Base-by-base conservation (phyloP, 371 early-diverging fungal species). In the Thermomucor indicae-seudaticae region DNA sequence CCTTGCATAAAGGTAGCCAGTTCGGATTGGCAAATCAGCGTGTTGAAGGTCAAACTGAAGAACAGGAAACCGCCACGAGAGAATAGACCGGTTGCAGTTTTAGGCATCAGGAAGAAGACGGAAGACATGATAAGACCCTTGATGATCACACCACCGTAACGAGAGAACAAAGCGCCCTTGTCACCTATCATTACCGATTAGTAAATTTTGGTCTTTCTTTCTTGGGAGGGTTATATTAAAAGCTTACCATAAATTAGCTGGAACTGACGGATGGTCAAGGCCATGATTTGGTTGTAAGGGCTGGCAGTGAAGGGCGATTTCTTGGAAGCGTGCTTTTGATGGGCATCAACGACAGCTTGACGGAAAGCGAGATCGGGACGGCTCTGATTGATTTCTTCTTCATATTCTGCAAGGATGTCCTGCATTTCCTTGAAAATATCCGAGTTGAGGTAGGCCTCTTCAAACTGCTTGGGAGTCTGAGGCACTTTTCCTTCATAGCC, bases 61-160 rank as follows among this genome's bases (percentile, higher is more conserved):
- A 82, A 81, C 6, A 84, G 49, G 20, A 79, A 85, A 31, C 40
- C 86, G 41, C 89, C 86, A 32, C 85, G 79, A 1, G 81, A 78
- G 64, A 86, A 90, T 50, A 80, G 72, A 37, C 88, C 85, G 23
- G 62, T 50, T 4, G 72, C 65, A 35, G 55, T 62, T 2, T 45
- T 40, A 7, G 82, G 82, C 56, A 87, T 57, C 45, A 67, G 49
- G 50, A 75, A 78, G 62, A 84, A 87, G 37, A 81, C 75, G 10
- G 83, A 80, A 25, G 86, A 84, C 60, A 83, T 77, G 52, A 87
- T 80, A 40, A 83, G 55, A 43, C 85, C 84, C 71, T 81, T 78
- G 47, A 83, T 62, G 4, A 80, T 47, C 47, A 72, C 74, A 35
- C 78, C 70, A 32, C 77, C 70, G 47, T 70, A 73, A 46, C 79